Conservation (phyloP, 345 rosid genomes). For the Passiflora organensis region DNA sequence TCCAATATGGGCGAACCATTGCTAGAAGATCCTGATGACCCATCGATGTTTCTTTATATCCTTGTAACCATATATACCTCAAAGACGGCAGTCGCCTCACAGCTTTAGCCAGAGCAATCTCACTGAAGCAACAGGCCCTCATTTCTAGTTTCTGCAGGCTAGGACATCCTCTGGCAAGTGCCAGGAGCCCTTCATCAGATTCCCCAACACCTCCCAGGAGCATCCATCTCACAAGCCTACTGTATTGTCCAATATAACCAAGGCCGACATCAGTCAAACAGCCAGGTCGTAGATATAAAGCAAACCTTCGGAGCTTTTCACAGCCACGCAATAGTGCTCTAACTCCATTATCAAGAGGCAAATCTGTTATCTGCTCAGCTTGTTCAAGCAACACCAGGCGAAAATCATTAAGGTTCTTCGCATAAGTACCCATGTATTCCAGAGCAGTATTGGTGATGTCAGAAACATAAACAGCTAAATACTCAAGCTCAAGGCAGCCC, state of each 20-base stretch:
- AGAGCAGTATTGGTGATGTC: constrained; percentile 77
- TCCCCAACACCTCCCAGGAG: constrained; percentile 80
- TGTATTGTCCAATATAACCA: constrained; percentile 63
- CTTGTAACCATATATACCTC: constrained; percentile 96
- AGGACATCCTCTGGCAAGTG: constrained; percentile 81
- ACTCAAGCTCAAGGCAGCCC: constrained; percentile 74
- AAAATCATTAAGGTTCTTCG: constrained; percentile 73
- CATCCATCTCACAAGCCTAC: constrained; percentile 88
- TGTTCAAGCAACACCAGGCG: constrained; percentile 83
- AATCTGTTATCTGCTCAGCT: constrained; percentile 64
- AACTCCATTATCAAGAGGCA: constrained; percentile 92
- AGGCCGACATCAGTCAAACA: constrained; percentile 81
- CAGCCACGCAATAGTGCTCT: constrained; percentile 76
- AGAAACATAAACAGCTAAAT: constrained; percentile 81
- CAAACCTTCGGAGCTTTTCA: constrained; percentile 72
- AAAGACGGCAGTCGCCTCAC: constrained; percentile 58
- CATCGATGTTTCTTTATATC: constrained; percentile 48
- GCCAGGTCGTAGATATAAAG: constrained; percentile 70
- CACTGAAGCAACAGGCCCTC: constrained; percentile 88
- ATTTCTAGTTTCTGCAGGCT: constrained; percentile 84
- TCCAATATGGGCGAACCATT: constrained; percentile 95
- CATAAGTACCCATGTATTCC: constrained; percentile 52
- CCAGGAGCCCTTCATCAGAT: constrained; percentile 67
- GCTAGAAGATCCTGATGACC: constrained; percentile 53
- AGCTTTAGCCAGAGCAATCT: constrained; percentile 62